phyloP scores from a whole-genome alignment of 306 rosid species.

The Pterocarpus santalinus region DNA sequence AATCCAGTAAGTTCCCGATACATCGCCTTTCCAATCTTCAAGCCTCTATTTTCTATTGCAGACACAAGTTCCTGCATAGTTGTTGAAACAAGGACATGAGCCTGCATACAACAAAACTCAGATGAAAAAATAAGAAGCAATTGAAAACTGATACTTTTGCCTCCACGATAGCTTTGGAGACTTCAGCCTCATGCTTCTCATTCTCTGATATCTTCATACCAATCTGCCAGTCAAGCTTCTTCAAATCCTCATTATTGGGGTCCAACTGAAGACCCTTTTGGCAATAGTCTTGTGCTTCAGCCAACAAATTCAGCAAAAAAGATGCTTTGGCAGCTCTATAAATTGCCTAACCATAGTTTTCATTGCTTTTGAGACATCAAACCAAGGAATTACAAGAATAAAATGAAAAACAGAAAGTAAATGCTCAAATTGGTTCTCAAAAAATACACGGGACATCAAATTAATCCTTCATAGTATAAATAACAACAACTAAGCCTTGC shows the following conservation, averaged over 20 bases:
- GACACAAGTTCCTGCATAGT: slow-evolving; percentile 70
- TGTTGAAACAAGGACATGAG: slow-evolving; percentile 42
- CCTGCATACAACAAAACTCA: slow-evolving; percentile 40
- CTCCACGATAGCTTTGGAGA: slow-evolving; percentile 69
- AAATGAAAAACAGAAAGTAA: background rate
- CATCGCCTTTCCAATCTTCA: slow-evolving; percentile 81
- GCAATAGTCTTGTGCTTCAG: slow-evolving; percentile 72
- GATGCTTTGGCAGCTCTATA: slow-evolving; percentile 90
- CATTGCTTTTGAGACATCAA: slow-evolving; percentile 37
- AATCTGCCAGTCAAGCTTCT: slow-evolving; percentile 71
- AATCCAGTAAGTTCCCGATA: slow-evolving; percentile 80
- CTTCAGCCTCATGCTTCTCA: slow-evolving; percentile 75
- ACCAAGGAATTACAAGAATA: slow-evolving; percentile 35
- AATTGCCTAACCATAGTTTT: slow-evolving; percentile 66
- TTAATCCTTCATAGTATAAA: background rate
- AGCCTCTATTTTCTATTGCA: slow-evolving; percentile 70
- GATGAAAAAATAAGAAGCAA: slow-evolving; percentile 11
- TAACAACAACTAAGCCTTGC: too few species aligned
- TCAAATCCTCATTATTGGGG: slow-evolving; percentile 73
- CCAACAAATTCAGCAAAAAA: slow-evolving; percentile 71
- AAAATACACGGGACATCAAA: background rate
- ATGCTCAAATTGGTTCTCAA: background rate
- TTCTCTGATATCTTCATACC: slow-evolving; percentile 65
- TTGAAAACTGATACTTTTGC: slow-evolving; percentile 64
- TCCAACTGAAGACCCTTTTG: slow-evolving; percentile 73